Evolutionary conservation across 345 rosid species (phyloP).

Genomic region (Murraya paniculata): DNA sequence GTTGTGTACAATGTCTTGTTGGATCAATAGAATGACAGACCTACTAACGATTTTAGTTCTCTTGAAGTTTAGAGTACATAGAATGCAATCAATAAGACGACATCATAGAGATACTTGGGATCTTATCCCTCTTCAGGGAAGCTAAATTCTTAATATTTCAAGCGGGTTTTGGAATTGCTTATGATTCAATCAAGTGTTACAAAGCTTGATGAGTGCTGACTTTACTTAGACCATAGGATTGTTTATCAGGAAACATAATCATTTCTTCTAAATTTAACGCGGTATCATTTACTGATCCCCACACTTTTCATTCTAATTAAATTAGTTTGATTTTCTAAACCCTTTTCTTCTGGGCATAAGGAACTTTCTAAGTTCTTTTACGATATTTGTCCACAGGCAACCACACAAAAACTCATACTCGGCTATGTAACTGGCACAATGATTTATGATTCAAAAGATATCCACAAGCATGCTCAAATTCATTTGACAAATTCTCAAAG

Average conservation of each 20-base stretch:
- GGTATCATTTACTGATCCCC: not conserved
- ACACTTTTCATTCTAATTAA: not conserved
- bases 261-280: not conserved
- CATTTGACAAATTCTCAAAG: not conserved
- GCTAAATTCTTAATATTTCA: not conserved
- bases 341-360: not conserved
- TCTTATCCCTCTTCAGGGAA: not conserved
- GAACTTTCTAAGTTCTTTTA: not conserved
- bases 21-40: not conserved
- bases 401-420: not conserved
- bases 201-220: not conserved
- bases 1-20: not conserved
- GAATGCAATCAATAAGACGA: not conserved
- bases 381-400: not conserved
- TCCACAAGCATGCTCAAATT: not conserved
- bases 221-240: not conserved
- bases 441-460: not conserved
- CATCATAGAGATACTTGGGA: not conserved
- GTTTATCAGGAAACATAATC: not conserved
- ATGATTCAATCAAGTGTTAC: not conserved
- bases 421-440: not conserved
- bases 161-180: not conserved
- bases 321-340: not conserved
- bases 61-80: not conserved
- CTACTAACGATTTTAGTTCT: not conserved